phyloP scores from a whole-genome alignment of 2,329 filamentous ascomycete species.

The Geosmithia flava region DNA sequence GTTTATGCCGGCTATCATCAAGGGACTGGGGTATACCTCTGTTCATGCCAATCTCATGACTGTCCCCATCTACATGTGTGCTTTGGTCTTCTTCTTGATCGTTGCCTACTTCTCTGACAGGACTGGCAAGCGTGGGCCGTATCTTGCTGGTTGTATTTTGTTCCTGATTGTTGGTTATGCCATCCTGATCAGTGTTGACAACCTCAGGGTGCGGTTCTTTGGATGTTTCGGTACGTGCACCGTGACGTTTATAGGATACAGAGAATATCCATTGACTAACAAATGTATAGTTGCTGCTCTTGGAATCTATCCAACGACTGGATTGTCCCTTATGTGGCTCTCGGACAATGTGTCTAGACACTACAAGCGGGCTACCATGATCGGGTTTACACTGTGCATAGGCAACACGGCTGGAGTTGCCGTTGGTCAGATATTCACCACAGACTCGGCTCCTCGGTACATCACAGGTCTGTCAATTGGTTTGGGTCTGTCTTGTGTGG shows the following conservation, averaged over 20 bases:
- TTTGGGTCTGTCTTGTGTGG: slow-evolving; percentile 12
- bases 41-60: slow-evolving; percentile 18
- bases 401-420: slow-evolving; percentile 35
- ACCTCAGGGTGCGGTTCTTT: slow-evolving; percentile 12
- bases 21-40: slow-evolving; percentile 15
- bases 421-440: slow-evolving; percentile 28
- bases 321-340: slow-evolving; percentile 32
- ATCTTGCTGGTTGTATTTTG: slow-evolving; percentile 9
- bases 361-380: slow-evolving; percentile 30
- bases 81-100: slow-evolving; percentile 10
- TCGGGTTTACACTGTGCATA: slow-evolving; percentile 31
- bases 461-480: slow-evolving; percentile 12
- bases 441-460: slow-evolving; percentile 13
- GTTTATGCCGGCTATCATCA: slow-evolving; percentile 17
- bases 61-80: slow-evolving; percentile 14
- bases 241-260: background rate
- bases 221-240: slow-evolving; percentile 5
- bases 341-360: slow-evolving; percentile 32
- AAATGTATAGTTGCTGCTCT: slow-evolving; percentile 5
- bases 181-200: slow-evolving; percentile 13
- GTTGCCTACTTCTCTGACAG: slow-evolving; percentile 13
- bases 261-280: background rate
- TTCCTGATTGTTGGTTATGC: slow-evolving; percentile 15
- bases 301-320: slow-evolving; percentile 15
- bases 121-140: slow-evolving; percentile 9